Base-by-base conservation (phyloP, 176 grass and related monocot species). In the Oryza punctata region DNA sequence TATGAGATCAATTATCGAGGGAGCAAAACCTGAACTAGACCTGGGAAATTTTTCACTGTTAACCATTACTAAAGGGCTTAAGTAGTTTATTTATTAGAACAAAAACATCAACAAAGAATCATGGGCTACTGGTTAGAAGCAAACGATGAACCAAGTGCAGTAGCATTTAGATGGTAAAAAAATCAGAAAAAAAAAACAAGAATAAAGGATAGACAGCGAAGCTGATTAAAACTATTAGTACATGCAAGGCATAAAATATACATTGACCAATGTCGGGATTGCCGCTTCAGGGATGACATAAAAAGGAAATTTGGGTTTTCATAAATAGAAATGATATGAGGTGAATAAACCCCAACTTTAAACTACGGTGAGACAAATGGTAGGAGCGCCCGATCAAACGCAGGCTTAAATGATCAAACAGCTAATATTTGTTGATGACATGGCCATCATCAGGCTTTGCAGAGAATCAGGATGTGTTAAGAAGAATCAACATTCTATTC, bases 11-110 rank as follows among this genome's bases (percentile, higher is more conserved):
- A 61, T 24, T 61, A 61, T 61, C 57, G 66, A 71, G 18, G 52
- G 35, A 59, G 68, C 7, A 79, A 79, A 79, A 57, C 38, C 12
- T 21, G 16, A 82, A 78, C 12, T 24, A 57, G 67, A 75, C 19
- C 25, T 68, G 25, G 79, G 27, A 85, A 68, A 47, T 49, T 14
- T 69, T 25, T 23, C 29, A 30, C 12, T 3, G 21, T 30, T 47
- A 35, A 78, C 69, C n/a, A 67, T 12, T 57, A 78, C 30, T 7
- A 23, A 78, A 82, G 63, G 15, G 47, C 24, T 49, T 74, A 15
- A 45, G 19, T 24, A 68, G 74, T 35, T 64, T 64, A 65, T 47
- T 69, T 45, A 24, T 37, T 68, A 66, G 47, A 46, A 66, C 38
- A 70, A 73, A 28, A 67, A 5, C 49, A 43, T 57, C 37, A 67